Evolutionary conservation across 768 basidiomycete genomes (phyloP).

Genomic region (Russula sp.): DNA sequence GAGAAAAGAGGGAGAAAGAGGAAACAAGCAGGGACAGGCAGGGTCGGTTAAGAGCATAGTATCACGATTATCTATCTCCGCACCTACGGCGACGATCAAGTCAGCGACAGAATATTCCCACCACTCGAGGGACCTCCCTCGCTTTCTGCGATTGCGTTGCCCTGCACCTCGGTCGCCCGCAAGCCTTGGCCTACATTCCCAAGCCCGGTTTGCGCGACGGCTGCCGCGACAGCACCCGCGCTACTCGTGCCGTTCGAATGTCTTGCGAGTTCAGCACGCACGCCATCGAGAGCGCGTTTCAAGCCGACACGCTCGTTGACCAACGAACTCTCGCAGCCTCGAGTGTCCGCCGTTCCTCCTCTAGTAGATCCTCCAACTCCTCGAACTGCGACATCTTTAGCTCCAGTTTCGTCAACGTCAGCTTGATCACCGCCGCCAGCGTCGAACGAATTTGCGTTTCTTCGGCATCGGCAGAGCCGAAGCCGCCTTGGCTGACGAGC

Average conservation of each 20-base stretch:
- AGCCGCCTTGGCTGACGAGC: conserved; percentile 85
- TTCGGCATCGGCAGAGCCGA: conserved; percentile 77
- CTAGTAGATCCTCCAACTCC: conserved; percentile 85
- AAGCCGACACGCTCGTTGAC: conserved; percentile 74
- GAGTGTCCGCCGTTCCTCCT: conserved; percentile 81
- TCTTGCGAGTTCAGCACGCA: conserved; percentile 61
- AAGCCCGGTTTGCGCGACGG: conserved; percentile 41
- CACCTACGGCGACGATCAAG: conserved; percentile 33
- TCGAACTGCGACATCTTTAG: conserved; percentile 95
- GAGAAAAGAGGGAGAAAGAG: conserved; percentile 1
- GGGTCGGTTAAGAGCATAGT: background rate
- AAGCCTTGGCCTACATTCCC: conserved; percentile 63
- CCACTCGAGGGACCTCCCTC: conserved; percentile 55
- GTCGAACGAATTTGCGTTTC: conserved; percentile 74
- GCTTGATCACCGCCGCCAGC: conserved; percentile 80
- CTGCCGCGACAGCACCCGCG: conserved; percentile 34
- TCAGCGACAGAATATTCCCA: conserved; percentile 52
- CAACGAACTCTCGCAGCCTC: conserved; percentile 80
- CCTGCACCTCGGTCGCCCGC: conserved; percentile 51
- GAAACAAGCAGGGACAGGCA: background rate
- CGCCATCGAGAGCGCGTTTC: conserved; percentile 67
- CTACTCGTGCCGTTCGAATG: conserved; percentile 39
- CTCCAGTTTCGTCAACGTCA: conserved; percentile 84
- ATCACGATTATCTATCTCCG: background rate
- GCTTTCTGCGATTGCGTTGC: conserved; percentile 46